Evolutionary conservation across 2,329 filamentous ascomycete genomes (phyloP).

Genomic region (Trichoderma guizhouense): DNA sequence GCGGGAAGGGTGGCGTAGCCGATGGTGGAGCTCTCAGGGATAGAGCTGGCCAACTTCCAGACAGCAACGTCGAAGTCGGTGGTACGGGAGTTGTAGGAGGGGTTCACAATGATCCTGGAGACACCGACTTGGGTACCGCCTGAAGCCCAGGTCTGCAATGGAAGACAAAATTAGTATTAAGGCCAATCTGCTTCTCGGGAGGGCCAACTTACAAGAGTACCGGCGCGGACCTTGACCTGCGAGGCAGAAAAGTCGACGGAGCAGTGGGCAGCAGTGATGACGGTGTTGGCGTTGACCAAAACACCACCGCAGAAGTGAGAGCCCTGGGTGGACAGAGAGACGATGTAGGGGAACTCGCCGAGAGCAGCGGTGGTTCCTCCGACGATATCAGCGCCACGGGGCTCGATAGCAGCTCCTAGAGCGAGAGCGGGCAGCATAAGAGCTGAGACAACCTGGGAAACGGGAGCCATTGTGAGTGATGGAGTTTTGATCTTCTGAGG

Average conservation of each 20-base stretch:
- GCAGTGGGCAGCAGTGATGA: conserved; percentile 34
- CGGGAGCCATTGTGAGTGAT: conserved; percentile 3
- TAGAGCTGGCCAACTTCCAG: conserved; percentile 28
- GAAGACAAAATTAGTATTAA: not conserved
- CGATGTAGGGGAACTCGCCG: conserved; percentile 34
- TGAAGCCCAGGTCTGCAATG: conserved; percentile 23
- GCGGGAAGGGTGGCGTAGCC: conserved; percentile 27
- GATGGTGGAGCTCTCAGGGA: conserved; percentile 25
- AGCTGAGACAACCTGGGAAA: not conserved
- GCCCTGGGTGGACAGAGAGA: conserved; percentile 23
- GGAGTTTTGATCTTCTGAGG: not conserved
- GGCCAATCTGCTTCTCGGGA: too few species aligned
- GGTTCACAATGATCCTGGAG: conserved; percentile 25
- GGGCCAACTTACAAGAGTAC: conserved; percentile 23
- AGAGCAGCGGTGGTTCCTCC: conserved; percentile 25
- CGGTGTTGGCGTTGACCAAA: conserved; percentile 31
- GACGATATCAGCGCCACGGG: conserved; percentile 23
- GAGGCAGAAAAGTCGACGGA: conserved; percentile 21
- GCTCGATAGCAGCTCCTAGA: conserved; percentile 12
- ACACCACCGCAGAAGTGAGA: conserved; percentile 30
- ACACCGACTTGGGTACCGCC: conserved; percentile 29
- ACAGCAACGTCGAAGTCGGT: conserved; percentile 30
- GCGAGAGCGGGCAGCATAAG: conserved; percentile 14
- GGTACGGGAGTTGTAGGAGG: conserved; percentile 22
- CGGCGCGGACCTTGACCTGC: conserved; percentile 28